Percentiles rank a stretch among this genome's conserved stretches.
Evolutionary conservation across 805 yeast species (phyloP).

Genomic region (Myxozyma sirexii): DNA sequence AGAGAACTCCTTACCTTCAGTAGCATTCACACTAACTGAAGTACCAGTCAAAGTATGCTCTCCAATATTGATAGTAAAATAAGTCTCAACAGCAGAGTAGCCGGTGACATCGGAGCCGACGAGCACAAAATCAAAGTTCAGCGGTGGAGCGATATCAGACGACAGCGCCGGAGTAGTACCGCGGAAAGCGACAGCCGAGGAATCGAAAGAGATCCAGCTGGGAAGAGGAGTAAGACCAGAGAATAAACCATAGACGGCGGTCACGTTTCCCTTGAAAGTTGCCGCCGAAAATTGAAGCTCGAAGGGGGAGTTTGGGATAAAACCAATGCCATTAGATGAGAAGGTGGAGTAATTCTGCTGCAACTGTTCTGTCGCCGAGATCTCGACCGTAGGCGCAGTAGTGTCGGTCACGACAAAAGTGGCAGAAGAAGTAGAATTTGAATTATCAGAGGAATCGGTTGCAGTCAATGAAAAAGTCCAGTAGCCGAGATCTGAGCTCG

Average conservation of each 20-base stretch:
- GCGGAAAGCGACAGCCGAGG: constrained; percentile 61
- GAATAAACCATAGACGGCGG: constrained; percentile 80
- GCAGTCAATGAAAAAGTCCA: constrained; percentile 59
- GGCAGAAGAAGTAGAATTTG: constrained; percentile 48
- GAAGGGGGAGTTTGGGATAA: constrained; percentile 70
- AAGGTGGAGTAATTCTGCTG: constrained; percentile 70
- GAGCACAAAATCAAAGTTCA: constrained; percentile 65
- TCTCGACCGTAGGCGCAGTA: constrained; percentile 52
- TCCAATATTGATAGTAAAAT: constrained; percentile 78
- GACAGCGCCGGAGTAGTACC: constrained; percentile 90
- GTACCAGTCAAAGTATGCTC: constrained; percentile 73
- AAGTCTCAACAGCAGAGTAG: constrained; percentile 67
- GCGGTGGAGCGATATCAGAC: constrained; percentile 86
- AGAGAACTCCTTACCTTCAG: constrained; percentile 60
- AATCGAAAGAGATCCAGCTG: constrained; percentile 79
- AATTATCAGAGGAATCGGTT: constrained; percentile 53
- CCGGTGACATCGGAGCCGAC: constrained; percentile 81
- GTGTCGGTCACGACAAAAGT: constrained; percentile 61
- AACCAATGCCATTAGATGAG: constrained; percentile 70
- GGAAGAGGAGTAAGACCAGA: constrained; percentile 85
- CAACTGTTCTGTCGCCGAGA: constrained; percentile 52
- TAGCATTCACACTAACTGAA: constrained; percentile 65
- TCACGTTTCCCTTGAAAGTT: constrained; percentile 62
- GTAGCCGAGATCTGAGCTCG: constrained; percentile 42
- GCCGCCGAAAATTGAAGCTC: constrained; percentile 62